Evolutionary conservation across 768 basidiomycete genomes (phyloP).

Genomic region (Galerina sulciceps): DNA sequence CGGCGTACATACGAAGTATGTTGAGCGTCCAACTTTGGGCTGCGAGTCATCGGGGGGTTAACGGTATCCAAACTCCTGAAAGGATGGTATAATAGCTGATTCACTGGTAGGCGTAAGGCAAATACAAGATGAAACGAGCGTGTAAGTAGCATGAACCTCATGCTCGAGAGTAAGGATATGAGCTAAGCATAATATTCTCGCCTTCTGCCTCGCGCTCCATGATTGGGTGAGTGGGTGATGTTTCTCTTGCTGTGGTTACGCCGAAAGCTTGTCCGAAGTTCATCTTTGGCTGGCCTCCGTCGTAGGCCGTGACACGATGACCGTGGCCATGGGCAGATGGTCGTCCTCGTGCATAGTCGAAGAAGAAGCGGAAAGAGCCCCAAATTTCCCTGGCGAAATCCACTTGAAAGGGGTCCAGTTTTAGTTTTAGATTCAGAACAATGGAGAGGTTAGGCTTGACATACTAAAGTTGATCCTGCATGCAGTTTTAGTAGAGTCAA

Average conservation of each 20-base stretch:
- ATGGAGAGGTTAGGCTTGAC: neutral
- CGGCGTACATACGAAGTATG: too few species aligned
- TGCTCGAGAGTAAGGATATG: too few species aligned
- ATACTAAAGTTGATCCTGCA: conserved; percentile 9
- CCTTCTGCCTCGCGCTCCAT: too few species aligned
- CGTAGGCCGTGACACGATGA: conserved; percentile 6
- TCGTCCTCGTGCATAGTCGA: conserved; percentile 40
- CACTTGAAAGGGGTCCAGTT: neutral
- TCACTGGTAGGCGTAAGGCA: too few species aligned
- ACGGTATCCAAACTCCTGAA: too few species aligned
- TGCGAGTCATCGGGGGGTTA: too few species aligned
- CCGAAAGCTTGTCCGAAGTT: conserved; percentile 46
- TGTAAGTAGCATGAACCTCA: too few species aligned
- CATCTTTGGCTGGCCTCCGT: conserved; percentile 19
- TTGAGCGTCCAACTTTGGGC: too few species aligned
- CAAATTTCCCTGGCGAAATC: conserved; percentile 54
- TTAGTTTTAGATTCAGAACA: neutral
- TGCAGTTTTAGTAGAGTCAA: conserved; percentile 25
- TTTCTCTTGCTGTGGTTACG: conserved; percentile 13
- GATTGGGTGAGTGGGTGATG: too few species aligned
- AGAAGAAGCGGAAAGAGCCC: conserved; percentile 65
- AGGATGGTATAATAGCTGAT: too few species aligned
- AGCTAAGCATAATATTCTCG: too few species aligned
- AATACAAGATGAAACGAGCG: too few species aligned
- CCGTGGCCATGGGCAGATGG: conserved; percentile 26